These are phyloP conservation scores for Gossypium schwendimanii DNA, from an alignment of 441 rosid species.

Conservation along the genomic window DNA sequence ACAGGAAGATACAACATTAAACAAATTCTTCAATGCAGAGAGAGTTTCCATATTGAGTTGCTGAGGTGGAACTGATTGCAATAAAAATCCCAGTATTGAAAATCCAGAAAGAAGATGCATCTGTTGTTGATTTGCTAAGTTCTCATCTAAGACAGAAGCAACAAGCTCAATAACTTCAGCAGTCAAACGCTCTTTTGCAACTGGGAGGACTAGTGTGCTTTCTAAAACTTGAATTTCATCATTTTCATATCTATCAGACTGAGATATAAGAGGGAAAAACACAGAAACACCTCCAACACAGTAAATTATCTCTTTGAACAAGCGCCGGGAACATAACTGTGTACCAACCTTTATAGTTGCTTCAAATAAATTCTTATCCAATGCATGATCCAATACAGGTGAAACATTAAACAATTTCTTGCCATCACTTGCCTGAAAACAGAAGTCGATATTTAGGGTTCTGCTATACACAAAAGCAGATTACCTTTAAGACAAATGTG, in stretches of 20 bases:
- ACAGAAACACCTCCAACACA: slow-evolving; percentile 98
- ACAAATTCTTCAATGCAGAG: slow-evolving; percentile 85
- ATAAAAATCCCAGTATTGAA: slow-evolving; percentile 76
- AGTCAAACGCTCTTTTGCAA: slow-evolving; percentile 73
- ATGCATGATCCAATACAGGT: slow-evolving; percentile 51
- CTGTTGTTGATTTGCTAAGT: slow-evolving; percentile 90
- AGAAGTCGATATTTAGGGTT: slow-evolving; percentile 19
- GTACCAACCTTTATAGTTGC: slow-evolving; percentile 77
- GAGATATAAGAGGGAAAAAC: slow-evolving; percentile 87
- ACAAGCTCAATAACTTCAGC: slow-evolving; percentile 96
- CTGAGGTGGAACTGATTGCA: slow-evolving; percentile 86
- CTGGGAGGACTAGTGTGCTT: slow-evolving; percentile 47
- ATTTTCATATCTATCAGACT: slow-evolving; percentile 75
- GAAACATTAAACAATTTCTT: slow-evolving; percentile 85
- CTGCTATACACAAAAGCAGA: neutral
- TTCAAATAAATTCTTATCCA: slow-evolving; percentile 71
- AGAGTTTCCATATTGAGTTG: slow-evolving; percentile 95
- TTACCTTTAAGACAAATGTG: neutral
- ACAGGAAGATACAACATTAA: slow-evolving; percentile 60
- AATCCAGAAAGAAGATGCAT: slow-evolving; percentile 98
- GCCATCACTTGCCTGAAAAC: slow-evolving; percentile 87
- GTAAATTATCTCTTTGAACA: slow-evolving; percentile 92
- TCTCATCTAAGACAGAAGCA: slow-evolving; percentile 93
- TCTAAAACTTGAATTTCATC: slow-evolving; percentile 50
- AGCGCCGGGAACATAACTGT: slow-evolving; percentile 88